Conservation (phyloP, 2,329 filamentous ascomycete species). For the Penicillium rolfsii region DNA sequence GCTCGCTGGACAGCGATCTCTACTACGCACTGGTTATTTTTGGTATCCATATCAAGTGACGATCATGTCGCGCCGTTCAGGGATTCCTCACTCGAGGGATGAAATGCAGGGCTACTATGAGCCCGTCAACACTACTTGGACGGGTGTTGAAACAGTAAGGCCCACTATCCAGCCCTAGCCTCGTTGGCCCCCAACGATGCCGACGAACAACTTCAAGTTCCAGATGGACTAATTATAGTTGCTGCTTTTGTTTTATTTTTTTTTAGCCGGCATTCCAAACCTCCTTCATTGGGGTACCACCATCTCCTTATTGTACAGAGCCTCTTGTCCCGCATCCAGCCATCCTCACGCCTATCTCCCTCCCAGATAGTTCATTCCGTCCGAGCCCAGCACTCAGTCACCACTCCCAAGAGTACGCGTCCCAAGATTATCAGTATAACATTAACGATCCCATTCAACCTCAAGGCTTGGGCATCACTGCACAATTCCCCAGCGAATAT, state of each 20-base stretch:
- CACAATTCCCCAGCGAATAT: conserved; percentile 37
- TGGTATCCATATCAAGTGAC: conserved; percentile 21
- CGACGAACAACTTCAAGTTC: conserved; percentile 1
- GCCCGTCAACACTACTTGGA: conserved; percentile 33
- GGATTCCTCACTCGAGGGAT: conserved; percentile 28
- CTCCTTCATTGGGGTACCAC: conserved; percentile 31
- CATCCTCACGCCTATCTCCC: conserved; percentile 45
- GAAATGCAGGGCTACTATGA: conserved; percentile 38
- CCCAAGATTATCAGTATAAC: conserved; percentile 40
- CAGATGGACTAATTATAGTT: conserved; percentile 19
- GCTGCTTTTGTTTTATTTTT: conserved; percentile 14
- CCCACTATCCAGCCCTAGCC: neutral
- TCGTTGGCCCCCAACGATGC: conserved; percentile 1
- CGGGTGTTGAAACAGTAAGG: conserved; percentile 38
- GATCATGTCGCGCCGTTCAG: conserved; percentile 35
- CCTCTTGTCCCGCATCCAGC: conserved; percentile 31
- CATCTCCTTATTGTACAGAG: conserved; percentile 40
- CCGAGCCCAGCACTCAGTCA: conserved; percentile 43
- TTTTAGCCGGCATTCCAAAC: conserved; percentile 20
- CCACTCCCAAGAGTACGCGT: conserved; percentile 32
- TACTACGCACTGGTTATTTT: conserved; percentile 32
- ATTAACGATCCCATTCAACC: conserved; percentile 35
- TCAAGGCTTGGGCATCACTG: conserved; percentile 46
- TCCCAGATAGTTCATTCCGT: conserved; percentile 41
- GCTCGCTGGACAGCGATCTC: conserved; percentile 8